Percentiles rank a stretch among this genome's conserved stretches.
Conservation (phyloP, 257 asterid genomes). For the Lycium ferocissimum region DNA sequence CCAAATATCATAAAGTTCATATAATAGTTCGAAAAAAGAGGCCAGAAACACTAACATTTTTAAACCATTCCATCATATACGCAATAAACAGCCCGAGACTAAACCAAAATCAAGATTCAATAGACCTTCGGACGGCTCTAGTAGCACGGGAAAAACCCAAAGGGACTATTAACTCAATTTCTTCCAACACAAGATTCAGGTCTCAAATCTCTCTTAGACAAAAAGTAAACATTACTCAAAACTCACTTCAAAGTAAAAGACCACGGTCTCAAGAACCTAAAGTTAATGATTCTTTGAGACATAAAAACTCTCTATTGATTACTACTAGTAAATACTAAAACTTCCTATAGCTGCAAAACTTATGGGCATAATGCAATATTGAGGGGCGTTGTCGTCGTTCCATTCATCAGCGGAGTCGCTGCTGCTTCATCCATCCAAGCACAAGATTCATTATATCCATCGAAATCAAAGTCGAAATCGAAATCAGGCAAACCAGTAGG, state of each 20-base stretch:
- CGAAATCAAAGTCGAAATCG: constrained; percentile 67
- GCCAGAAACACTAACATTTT: neutral
- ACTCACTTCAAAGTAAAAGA: constrained; percentile 31
- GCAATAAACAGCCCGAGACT: neutral
- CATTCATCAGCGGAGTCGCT: constrained; percentile 50
- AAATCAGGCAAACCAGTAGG: constrained; percentile 57
- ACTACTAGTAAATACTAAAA: neutral
- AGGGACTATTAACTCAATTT: constrained; percentile 32
- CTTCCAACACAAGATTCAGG: constrained; percentile 16
- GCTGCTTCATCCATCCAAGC: constrained; percentile 66
- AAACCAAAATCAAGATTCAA: neutral
- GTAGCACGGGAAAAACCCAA: constrained; percentile 75
- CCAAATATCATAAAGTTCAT: neutral
- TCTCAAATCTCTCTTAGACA: constrained; percentile 33
- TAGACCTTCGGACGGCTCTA: constrained; percentile 72
- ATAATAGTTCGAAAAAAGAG: neutral
- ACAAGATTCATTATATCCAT: constrained; percentile 53
- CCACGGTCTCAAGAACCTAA: constrained; percentile 39
- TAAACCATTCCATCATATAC: too few species aligned
- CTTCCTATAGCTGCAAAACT: constrained; percentile 69
- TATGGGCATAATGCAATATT: constrained; percentile 77
- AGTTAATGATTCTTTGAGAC: constrained; percentile 35
- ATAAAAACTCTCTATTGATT: constrained; percentile 38
- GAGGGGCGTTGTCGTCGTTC: constrained; percentile 56
- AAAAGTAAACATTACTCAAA: constrained; percentile 33